A percentile compares a stretch with the other conserved stretches of the same genome.
Evolutionary conservation across 2,329 filamentous ascomycete genomes (phyloP).

Genomic region (Rosellinia necatrix): DNA sequence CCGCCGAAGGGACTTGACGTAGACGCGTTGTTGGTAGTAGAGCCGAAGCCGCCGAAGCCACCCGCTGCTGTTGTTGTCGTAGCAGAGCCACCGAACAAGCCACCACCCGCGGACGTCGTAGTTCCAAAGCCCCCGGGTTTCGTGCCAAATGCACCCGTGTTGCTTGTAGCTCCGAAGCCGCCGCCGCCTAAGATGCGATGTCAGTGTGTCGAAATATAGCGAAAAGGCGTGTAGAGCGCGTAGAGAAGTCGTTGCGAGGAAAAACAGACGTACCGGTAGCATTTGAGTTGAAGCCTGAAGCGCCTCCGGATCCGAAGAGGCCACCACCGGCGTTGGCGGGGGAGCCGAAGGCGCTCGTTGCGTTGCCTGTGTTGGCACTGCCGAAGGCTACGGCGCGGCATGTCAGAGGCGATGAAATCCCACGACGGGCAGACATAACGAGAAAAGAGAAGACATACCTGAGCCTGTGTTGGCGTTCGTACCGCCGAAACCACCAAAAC

Average conservation of each 20-base stretch:
- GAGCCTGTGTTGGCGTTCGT: slow-evolving; percentile 48
- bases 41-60: slow-evolving; percentile 49
- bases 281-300: slow-evolving; percentile 46
- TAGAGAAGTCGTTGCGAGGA: neutral
- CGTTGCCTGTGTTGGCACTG: slow-evolving; percentile 31
- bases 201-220: slow-evolving; percentile 27
- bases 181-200: slow-evolving; percentile 30
- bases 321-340: slow-evolving; percentile 40
- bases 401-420: slow-evolving; percentile 13
- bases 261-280: slow-evolving; percentile 44
- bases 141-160: slow-evolving; percentile 52
- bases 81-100: slow-evolving; percentile 40
- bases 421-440: slow-evolving; percentile 13
- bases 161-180: slow-evolving; percentile 52
- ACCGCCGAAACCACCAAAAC: slow-evolving; percentile 63
- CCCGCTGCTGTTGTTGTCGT: slow-evolving; percentile 42
- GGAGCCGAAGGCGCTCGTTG: slow-evolving; percentile 40
- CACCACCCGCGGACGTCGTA: slow-evolving; percentile 38
- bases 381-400: slow-evolving; percentile 38
- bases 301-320: slow-evolving; percentile 41
- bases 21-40: slow-evolving; percentile 44
- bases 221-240: too few species aligned
- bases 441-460: slow-evolving; percentile 54
- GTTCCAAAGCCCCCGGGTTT: slow-evolving; percentile 44
- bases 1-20: slow-evolving; percentile 46